Base-by-base conservation (phyloP, 2,329 filamentous ascomycete genomes). In the Arthrobotrys sinensis region DNA sequence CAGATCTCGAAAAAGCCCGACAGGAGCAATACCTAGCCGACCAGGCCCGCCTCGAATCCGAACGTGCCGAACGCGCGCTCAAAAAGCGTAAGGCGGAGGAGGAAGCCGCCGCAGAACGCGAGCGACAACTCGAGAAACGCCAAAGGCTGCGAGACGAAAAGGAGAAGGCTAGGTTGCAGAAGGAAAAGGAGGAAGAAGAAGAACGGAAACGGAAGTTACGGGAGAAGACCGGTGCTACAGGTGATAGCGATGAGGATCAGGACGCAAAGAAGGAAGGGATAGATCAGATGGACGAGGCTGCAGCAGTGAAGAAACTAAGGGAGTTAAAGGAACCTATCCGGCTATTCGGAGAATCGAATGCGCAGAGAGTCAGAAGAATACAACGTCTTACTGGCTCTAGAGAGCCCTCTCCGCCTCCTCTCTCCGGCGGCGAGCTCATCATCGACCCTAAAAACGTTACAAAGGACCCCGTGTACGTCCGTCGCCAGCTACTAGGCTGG, bases 11-110 rank as follows among this genome's bases (percentile, higher is more conserved):
- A 87, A 91, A 92, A 66, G 90, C 92, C 82, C 91, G 96, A 66
- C 87, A 92, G 83, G 91, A 90, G 45, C 90, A 91, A 78, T 99
- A 99, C 85, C 86, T 90, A 1, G 91, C 91, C 12, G 93, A 97
- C 82, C 94, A 98, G 84, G 89, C 90, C 80, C 89, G 89, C 3
- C 86, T 93, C 65, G 92, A 94, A 81, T 88, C 87, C 45, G 90
- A 93, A 82, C 92, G 93, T 32, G 87, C 90, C 76, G 89, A 91
- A 79, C 91, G 90, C 80, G 86, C 89, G 0, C 88, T 89, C 0
- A 90, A 91, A 81, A 98, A 98, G 86, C 92, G 95, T 81, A 96
- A 96, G 84, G 89, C 90, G 24, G 95, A 98, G 67, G 94, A 97
- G 40, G 94, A 97, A 28, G 92, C 92, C 71, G 90, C 90, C 1